Evolutionary conservation across 2,329 filamentous ascomycete species (phyloP), one percentile per base, ranked within the genome.

Genomic region (Reticulascus tulasneorum): DNA sequence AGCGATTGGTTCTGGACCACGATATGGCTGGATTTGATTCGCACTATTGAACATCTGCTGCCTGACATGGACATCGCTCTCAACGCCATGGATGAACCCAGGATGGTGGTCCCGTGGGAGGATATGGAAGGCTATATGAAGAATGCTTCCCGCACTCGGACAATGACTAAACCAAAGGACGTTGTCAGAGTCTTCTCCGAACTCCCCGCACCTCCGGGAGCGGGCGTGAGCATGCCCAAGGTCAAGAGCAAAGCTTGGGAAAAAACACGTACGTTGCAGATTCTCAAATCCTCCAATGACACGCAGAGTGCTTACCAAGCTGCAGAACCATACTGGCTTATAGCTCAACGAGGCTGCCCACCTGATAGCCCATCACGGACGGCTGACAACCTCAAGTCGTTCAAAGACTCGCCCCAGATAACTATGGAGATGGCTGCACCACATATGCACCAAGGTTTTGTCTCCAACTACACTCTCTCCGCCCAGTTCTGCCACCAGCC

Each of bases 41-140:
- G 67, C 38, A 66, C 67, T 0, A 65, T 79, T n/a, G 66, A 73
- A 44, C 59, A 71, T 24, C 41, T 75, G 35, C 60, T 84, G 12
- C 80, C 80, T 2, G 79, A 85, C 48, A 79, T 85, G 73, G 79
- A 84, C 42, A 68, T 84, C 39, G 71, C 80, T 1, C 65, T 84
- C 40, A 85, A 84, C 45, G 66, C 73, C 21, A 77, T 84, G 70
- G 81, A 85, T 47, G 79, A 84, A 51, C 80, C 80, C 24, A 67
- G 80, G 18, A 50, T 85, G 8, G 69, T 84, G 10, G 74, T 77
- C 3, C 72, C 79, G 4, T 82, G 73, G 69, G 79, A 84, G 50
- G 70, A 77, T 6, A 72, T 84, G 33, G 59, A 75, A 18, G 54
- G 55, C 1, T 69, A 73, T 37, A 67, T 85, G 58, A 54, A 62